A percentile compares a stretch with the other conserved stretches of the same genome.
These are phyloP conservation scores for Arabis hirsuta DNA, from an alignment of 345 rosid species.

Conservation along the genomic window DNA sequence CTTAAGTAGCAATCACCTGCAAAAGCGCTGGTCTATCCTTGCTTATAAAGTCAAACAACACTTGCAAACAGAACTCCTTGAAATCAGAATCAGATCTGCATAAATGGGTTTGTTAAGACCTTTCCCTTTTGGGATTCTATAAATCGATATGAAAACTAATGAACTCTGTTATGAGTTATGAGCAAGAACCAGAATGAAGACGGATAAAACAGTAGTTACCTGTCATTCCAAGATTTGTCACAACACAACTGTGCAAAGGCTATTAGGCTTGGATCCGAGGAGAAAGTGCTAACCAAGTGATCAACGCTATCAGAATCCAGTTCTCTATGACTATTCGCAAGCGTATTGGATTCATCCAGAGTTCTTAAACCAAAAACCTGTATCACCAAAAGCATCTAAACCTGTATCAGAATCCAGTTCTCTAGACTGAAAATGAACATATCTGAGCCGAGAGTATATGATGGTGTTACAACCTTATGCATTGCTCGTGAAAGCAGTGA, in stretches of 20 bases:
- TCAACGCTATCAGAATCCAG: conserved; percentile 67
- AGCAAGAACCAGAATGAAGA: conserved; percentile 11
- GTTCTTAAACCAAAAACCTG: conserved; percentile 84
- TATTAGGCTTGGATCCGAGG: conserved; percentile 95
- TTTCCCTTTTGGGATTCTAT: not conserved
- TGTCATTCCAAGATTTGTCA: conserved; percentile 84
- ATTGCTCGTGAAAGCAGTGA: conserved; percentile 92
- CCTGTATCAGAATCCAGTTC: conserved; percentile 19
- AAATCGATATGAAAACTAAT: not conserved
- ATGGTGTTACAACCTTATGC: conserved; percentile 73
- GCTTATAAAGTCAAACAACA: conserved; percentile 91
- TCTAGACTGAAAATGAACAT: conserved; percentile 15
- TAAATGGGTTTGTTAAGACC: conserved; percentile 31
- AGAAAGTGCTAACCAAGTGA: conserved; percentile 92
- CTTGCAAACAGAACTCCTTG: conserved; percentile 96
- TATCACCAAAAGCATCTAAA: conserved; percentile 28
- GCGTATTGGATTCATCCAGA: conserved; percentile 47
- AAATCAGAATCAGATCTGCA: conserved; percentile 84
- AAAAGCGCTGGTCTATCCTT: conserved; percentile 95
- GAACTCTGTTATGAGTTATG: conserved; percentile 17
- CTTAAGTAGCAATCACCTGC: conserved; percentile 60
- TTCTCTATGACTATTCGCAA: conserved; percentile 48
- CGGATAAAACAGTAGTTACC: conserved; percentile 47
- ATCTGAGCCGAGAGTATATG: conserved; percentile 23
- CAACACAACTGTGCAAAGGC: conserved; percentile 90